These are phyloP conservation scores for Fragosphaeria purpurea DNA, from an alignment of 2,329 filamentous ascomycete species.

Conservation along the genomic window DNA sequence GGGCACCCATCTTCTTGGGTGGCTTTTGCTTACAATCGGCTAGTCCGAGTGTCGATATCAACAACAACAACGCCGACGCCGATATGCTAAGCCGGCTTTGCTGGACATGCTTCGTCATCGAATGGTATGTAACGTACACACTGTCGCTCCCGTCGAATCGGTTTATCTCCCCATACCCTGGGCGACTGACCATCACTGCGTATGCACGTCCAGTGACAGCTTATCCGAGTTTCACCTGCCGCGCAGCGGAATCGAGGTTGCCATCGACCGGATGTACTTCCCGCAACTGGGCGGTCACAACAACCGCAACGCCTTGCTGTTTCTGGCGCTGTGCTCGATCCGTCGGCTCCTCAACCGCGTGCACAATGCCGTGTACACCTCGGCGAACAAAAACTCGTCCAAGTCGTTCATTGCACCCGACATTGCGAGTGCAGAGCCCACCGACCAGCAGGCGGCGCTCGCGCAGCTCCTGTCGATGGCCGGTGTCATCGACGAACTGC, in stretches of 20 bases:
- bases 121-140: too few species aligned
- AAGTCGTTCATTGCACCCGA: too few species aligned
- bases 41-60: not conserved
- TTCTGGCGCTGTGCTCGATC: conserved; percentile 14
- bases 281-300: conserved; percentile 14
- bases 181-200: too few species aligned
- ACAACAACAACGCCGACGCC: not conserved
- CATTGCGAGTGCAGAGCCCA: too few species aligned
- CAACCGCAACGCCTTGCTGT: conserved; percentile 11
- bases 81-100: conserved; percentile 14
- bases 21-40: not conserved
- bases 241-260: conserved; percentile 17
- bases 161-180: too few species aligned
- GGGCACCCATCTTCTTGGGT: not conserved
- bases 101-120: conserved; percentile 18
- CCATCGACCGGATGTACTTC: conserved; percentile 17
- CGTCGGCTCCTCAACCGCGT: conserved; percentile 17
- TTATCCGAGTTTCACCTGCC: conserved; percentile 17
- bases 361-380: conserved; percentile 16
- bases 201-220: conserved; percentile 11
- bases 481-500: conserved; percentile 15
- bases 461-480: too few species aligned
- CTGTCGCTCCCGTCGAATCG: too few species aligned
- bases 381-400: conserved; percentile 11
- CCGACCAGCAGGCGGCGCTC: too few species aligned